Evolutionary conservation across 2,329 filamentous ascomycete genomes (phyloP).

Genomic region (Blumeriella jaapii): DNA sequence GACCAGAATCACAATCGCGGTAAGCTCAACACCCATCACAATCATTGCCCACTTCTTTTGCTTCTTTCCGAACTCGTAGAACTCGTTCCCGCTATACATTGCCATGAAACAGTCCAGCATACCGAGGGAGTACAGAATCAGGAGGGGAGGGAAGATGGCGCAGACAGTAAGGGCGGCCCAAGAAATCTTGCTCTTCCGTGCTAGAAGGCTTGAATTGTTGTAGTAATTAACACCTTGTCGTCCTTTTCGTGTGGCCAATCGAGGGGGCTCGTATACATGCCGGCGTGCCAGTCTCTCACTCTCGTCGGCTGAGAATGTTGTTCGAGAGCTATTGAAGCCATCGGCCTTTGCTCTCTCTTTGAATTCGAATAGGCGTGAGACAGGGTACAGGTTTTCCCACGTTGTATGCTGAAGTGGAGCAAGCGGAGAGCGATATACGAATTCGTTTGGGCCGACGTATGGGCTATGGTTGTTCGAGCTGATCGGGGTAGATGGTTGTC

Average conservation of each 20-base stretch:
- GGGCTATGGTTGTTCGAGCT: constrained; percentile 5
- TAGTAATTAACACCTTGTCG: constrained; percentile 6
- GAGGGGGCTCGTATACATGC: constrained; percentile 6
- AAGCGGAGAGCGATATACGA: constrained; percentile 22
- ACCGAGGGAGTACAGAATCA: constrained; percentile 20
- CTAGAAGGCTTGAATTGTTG: not conserved
- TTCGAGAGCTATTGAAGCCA: constrained; percentile 7
- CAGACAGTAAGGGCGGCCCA: constrained; percentile 17
- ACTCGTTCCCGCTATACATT: constrained; percentile 20
- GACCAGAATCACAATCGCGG: constrained; percentile 12
- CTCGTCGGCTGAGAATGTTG: not conserved
- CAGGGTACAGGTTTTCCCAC: constrained; percentile 22
- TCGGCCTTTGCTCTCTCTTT: constrained; percentile 15
- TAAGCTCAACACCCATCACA: constrained; percentile 12
- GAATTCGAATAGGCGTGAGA: constrained; percentile 10
- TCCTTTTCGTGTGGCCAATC: not conserved
- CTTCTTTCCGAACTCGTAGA: constrained; percentile 14
- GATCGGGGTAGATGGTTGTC: constrained; percentile 1
- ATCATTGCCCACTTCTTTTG: constrained; percentile 20
- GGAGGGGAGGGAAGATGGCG: constrained; percentile 21
- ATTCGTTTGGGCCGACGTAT: constrained; percentile 10
- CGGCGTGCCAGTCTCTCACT: constrained; percentile 6
- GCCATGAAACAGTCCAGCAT: constrained; percentile 19
- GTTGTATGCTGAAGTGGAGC: constrained; percentile 20
- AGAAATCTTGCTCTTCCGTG: constrained; percentile 15